phyloP scores from a whole-genome alignment of 331 rosid species.

The Rhamnella rubrinervis region DNA sequence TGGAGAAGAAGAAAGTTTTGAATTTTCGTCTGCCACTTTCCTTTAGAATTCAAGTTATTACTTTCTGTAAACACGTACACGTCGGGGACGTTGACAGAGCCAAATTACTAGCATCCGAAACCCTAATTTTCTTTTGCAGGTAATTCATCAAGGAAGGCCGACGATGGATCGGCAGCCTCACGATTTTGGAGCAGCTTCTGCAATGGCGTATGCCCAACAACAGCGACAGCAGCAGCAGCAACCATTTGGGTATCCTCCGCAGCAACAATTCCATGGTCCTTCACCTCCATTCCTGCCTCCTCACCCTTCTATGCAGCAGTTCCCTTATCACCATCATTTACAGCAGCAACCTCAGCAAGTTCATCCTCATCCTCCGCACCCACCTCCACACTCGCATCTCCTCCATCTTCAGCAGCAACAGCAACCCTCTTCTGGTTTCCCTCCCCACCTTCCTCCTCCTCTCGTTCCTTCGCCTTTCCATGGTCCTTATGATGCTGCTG shows the following conservation, averaged over 20 bases:
- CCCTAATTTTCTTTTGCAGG: background rate
- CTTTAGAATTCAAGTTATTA: no score
- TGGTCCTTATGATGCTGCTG: conserved; percentile 36
- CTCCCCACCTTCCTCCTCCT: conserved; percentile 65
- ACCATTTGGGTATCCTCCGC: conserved; percentile 79
- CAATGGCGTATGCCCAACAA: conserved; percentile 79
- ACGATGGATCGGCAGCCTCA: conserved; percentile 80
- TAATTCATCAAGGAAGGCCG: background rate
- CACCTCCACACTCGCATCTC: conserved; percentile 70
- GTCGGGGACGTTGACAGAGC: no score
- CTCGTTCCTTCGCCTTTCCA: conserved; percentile 59
- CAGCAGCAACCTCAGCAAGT: conserved; percentile 67
- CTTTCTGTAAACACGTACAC: no score
- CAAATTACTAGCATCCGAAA: no score
- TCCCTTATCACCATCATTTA: conserved; percentile 65
- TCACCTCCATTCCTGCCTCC: conserved; percentile 80
- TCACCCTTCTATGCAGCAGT: conserved; percentile 75
- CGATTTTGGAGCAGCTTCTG: conserved; percentile 81
- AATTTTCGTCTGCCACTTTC: no score
- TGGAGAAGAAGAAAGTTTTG: no score
- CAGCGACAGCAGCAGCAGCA: conserved; percentile 64
- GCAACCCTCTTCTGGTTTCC: conserved; percentile 50
- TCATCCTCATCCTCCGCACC: conserved; percentile 63
- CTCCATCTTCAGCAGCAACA: conserved; percentile 82
- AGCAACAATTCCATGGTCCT: conserved; percentile 85